These are phyloP conservation scores for Trichosporon sp. DNA, from an alignment of 1,284 basidiomycete species.

Conservation along the genomic window DNA sequence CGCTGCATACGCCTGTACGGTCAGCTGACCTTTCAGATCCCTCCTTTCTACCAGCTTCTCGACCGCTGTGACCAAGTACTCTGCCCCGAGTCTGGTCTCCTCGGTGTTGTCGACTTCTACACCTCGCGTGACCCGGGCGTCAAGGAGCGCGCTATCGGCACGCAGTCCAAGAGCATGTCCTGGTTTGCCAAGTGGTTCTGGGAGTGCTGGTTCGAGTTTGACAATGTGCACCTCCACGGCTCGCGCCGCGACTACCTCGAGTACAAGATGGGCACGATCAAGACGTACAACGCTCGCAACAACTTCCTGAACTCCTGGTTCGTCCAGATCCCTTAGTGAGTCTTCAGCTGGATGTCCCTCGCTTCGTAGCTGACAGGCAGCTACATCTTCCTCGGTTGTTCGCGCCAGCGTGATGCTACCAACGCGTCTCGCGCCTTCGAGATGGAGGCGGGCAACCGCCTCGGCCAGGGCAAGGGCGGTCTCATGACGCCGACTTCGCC, in stretches of 20 bases:
- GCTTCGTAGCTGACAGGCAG: conserved; percentile 50
- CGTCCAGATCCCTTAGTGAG: conserved; percentile 64
- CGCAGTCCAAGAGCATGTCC: conserved; percentile 68
- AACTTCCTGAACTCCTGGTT: conserved; percentile 70
- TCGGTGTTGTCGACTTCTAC: conserved; percentile 79
- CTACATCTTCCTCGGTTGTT: conserved; percentile 78
- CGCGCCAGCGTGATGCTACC: conserved; percentile 67
- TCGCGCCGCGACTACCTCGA: conserved; percentile 75
- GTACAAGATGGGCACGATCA: conserved; percentile 77
- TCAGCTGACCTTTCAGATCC: conserved; percentile 61
- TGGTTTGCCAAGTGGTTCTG: conserved; percentile 80
- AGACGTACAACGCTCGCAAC: conserved; percentile 74
- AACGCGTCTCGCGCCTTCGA: conserved; percentile 68
- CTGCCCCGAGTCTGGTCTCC: conserved; percentile 66
- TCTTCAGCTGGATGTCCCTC: neutral
- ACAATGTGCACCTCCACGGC: conserved; percentile 72
- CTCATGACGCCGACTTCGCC: conserved; percentile 60
- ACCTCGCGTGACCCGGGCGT: conserved; percentile 66
- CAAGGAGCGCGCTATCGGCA: conserved; percentile 67
- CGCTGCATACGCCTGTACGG: neutral
- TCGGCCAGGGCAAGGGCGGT: conserved; percentile 58
- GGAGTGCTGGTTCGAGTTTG: conserved; percentile 79
- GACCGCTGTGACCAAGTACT: conserved; percentile 73
- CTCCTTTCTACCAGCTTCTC: conserved; percentile 68
- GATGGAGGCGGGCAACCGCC: conserved; percentile 69